phyloP scores from a whole-genome alignment of 1,284 basidiomycete genomes.

The Fomes fomentarius region DNA sequence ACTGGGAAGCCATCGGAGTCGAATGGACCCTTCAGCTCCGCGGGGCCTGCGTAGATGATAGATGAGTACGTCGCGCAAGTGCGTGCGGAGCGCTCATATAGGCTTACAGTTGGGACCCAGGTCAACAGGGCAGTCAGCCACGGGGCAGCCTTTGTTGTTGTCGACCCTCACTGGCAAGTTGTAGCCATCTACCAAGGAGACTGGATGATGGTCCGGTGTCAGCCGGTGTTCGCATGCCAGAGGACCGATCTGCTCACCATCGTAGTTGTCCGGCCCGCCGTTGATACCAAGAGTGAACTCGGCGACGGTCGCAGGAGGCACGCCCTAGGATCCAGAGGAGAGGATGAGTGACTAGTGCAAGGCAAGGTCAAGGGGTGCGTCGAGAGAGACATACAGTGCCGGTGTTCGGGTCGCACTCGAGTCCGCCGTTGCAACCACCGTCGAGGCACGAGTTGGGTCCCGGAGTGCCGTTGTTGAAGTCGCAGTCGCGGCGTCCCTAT shows the following conservation, averaged over 20 bases:
- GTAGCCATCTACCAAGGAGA: constrained; percentile 41
- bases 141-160: constrained; percentile 44
- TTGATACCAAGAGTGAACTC: constrained; percentile 43
- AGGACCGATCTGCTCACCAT: constrained; percentile 32
- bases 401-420: constrained; percentile 42
- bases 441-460: constrained; percentile 44
- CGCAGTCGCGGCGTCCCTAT: constrained; percentile 46
- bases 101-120: constrained; percentile 40
- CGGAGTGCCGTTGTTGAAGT: constrained; percentile 40
- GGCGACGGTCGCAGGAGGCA: constrained; percentile 46
- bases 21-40: constrained; percentile 38
- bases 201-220: not conserved
- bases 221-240: no score
- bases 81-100: not conserved
- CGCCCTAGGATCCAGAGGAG: not conserved
- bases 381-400: constrained; percentile 42
- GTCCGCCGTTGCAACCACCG: constrained; percentile 51
- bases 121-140: constrained; percentile 46
- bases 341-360: not conserved
- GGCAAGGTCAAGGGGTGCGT: no score
- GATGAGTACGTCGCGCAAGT: not conserved
- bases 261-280: constrained; percentile 41
- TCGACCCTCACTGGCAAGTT: constrained; percentile 45
- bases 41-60: constrained; percentile 39
- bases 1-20: constrained; percentile 41